Percentiles rank a stretch among this genome's conserved stretches.
These are phyloP conservation scores for Discostella stelligeroides DNA, from an alignment of 108 stramenopile species.

Conservation along the genomic window DNA sequence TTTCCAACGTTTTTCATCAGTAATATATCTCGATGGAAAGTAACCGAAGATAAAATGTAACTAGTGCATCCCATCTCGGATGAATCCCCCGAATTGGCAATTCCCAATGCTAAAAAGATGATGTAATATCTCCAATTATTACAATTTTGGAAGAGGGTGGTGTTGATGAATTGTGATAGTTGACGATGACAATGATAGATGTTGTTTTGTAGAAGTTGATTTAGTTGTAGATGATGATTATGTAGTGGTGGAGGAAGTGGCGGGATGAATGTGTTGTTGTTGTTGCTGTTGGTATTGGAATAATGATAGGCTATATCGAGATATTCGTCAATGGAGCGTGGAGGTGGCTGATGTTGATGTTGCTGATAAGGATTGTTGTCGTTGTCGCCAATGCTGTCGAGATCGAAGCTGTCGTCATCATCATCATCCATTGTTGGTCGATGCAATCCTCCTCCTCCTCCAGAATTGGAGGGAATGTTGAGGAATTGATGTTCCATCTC, in stretches of 20 bases:
- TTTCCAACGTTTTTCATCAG: too few species aligned
- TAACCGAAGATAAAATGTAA: constrained; percentile 13
- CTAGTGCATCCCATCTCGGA: constrained; percentile 41
- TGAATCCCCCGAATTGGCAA: constrained; percentile 42
- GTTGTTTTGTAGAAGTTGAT: too few species aligned
- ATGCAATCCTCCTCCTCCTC: too few species aligned
- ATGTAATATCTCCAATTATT: constrained; percentile 70
- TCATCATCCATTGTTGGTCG: too few species aligned
- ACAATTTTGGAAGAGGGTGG: constrained; percentile 36
- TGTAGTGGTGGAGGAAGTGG: background rate
- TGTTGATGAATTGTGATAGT: background rate
- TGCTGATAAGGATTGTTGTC: background rate
- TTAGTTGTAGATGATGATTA: background rate
- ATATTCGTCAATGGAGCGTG: constrained; percentile 34
- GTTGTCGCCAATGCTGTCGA: background rate
- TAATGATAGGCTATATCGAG: constrained; percentile 24
- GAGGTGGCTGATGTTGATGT: constrained; percentile 6
- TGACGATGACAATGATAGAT: too few species aligned
- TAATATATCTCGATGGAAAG: constrained; percentile 38
- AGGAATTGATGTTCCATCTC: too few species aligned
- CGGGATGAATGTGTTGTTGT: background rate
- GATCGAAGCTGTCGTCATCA: too few species aligned
- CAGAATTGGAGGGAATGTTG: too few species aligned
- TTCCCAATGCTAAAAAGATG: constrained; percentile 46
- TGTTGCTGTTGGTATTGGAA: background rate